Percentiles rank a stretch among this genome's conserved stretches.
Conservation (phyloP, 2,329 filamentous ascomycete genomes). For the Dryadomyces quercivorus region DNA sequence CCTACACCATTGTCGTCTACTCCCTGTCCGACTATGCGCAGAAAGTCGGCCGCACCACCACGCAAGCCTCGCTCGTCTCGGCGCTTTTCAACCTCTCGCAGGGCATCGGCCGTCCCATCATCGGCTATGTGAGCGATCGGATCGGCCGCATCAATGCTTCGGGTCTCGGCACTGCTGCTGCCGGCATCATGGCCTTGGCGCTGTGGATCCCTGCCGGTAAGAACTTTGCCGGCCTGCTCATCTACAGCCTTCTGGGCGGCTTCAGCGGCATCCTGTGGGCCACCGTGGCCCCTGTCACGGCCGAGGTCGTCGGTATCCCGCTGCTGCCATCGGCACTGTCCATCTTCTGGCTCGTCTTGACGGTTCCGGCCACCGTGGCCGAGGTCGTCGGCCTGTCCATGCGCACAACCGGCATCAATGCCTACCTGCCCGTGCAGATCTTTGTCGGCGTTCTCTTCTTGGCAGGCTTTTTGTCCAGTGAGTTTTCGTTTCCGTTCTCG, state of each 20-base stretch:
- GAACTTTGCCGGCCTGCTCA: slow-evolving; percentile 51
- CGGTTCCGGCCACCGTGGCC: slow-evolving; percentile 57
- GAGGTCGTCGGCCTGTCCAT: slow-evolving; percentile 52
- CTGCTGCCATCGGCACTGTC: slow-evolving; percentile 56
- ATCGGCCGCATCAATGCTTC: slow-evolving; percentile 66
- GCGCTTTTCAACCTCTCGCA: slow-evolving; percentile 60
- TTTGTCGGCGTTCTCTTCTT: slow-evolving; percentile 52
- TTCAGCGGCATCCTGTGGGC: slow-evolving; percentile 63
- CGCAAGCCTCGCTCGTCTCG: slow-evolving; percentile 58
- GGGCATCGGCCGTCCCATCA: slow-evolving; percentile 55
- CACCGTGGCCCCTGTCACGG: slow-evolving; percentile 55
- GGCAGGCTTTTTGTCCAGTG: slow-evolving; percentile 34
- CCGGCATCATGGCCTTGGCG: slow-evolving; percentile 52
- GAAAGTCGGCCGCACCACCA: slow-evolving; percentile 51
- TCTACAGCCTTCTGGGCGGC: slow-evolving; percentile 57
- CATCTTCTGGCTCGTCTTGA: slow-evolving; percentile 59
- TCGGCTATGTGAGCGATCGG: slow-evolving; percentile 60
- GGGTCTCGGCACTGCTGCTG: slow-evolving; percentile 48
- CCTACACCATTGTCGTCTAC: slow-evolving; percentile 67
- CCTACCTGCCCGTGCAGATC: slow-evolving; percentile 41
- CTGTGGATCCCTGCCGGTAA: slow-evolving; percentile 62
- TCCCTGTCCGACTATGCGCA: slow-evolving; percentile 62
- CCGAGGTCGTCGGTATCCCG: slow-evolving; percentile 61
- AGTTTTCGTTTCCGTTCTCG: slow-evolving; percentile 7
- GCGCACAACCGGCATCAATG: slow-evolving; percentile 24